Percentiles rank a stretch among this genome's conserved stretches.
Conservation (phyloP, 1,139 yeast species). For the Yamadazyma buinensis region DNA sequence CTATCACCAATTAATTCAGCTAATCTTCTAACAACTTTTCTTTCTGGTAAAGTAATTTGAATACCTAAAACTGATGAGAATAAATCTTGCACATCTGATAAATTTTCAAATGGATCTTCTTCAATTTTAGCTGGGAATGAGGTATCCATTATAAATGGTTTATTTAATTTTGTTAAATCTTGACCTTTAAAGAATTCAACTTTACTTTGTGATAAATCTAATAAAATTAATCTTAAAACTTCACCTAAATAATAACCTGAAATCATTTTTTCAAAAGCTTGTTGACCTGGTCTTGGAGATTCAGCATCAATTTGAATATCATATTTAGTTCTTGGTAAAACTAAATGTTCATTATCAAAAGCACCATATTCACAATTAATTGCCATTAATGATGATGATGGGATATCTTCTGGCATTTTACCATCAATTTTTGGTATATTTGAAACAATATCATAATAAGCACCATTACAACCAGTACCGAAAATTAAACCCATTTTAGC, state of each 20-base stretch:
- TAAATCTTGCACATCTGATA: conserved; percentile 68
- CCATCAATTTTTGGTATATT: conserved; percentile 86
- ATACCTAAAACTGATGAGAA: conserved; percentile 59
- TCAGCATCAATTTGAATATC: conserved; percentile 77
- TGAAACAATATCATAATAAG: conserved; percentile 77
- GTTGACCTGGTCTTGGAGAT: conserved; percentile 97
- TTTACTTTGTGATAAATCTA: conserved; percentile 62
- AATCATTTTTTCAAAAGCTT: conserved; percentile 94
- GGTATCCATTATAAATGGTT: conserved; percentile 77
- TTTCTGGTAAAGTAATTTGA: conserved; percentile 69
- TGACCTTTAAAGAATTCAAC: conserved; percentile 68
- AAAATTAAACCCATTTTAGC: conserved; percentile 94
- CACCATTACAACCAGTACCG: conserved; percentile 98
- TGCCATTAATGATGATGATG: conserved; percentile 74
- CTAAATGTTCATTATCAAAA: conserved; percentile 82
- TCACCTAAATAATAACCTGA: conserved; percentile 97
- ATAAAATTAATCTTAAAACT: conserved; percentile 72
- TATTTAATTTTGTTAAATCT: conserved; percentile 54
- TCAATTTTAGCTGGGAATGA: conserved; percentile 85
- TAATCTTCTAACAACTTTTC: conserved; percentile 75
- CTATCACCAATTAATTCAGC: conserved; percentile 90
- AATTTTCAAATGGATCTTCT: conserved; percentile 85
- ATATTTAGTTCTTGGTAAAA: conserved; percentile 86
- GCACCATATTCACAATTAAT: conserved; percentile 99
- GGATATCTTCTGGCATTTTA: conserved; percentile 58